A percentile compares a stretch with the other conserved stretches of the same genome.
Conservation (phyloP, 768 basidiomycete genomes). For the Butyriboletus loyo region DNA sequence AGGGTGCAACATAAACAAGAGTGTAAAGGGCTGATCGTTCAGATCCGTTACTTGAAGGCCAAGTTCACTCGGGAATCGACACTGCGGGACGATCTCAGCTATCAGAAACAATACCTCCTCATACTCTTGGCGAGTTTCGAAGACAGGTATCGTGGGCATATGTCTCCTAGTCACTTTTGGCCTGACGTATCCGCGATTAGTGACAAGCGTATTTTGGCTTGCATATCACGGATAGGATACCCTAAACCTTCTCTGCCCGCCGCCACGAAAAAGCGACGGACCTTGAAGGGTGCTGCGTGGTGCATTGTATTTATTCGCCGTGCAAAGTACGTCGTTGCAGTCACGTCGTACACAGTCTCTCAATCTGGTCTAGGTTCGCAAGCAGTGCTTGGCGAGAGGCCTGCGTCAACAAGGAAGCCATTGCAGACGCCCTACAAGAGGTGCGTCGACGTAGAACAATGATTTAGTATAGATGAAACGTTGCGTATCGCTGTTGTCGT, state of each 20-base stretch:
- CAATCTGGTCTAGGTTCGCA: constrained; percentile 44
- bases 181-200: constrained; percentile 33
- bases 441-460: constrained; percentile 53
- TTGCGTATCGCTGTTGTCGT: not conserved
- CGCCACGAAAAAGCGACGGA: constrained; percentile 40
- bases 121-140: constrained; percentile 68
- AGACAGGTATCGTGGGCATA: constrained; percentile 48
- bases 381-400: constrained; percentile 66
- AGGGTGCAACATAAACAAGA: constrained; percentile 76
- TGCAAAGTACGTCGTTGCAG: constrained; percentile 47
- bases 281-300: constrained; percentile 54
- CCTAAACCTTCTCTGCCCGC: constrained; percentile 42
- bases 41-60: constrained; percentile 89
- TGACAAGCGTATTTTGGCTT: constrained; percentile 67
- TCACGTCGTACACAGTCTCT: constrained; percentile 1
- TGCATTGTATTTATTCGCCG: constrained; percentile 65
- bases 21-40: constrained; percentile 86
- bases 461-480: constrained; percentile 8
- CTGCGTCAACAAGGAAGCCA: constrained; percentile 54
- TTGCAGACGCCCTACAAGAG: constrained; percentile 67
- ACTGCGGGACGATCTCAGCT: constrained; percentile 70
- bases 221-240: constrained; percentile 76
- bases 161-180: not conserved
- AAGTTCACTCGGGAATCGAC: constrained; percentile 84
- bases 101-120: constrained; percentile 89